phyloP scores from a whole-genome alignment of 306 rosid species.

The Mucuna pruriens region DNA sequence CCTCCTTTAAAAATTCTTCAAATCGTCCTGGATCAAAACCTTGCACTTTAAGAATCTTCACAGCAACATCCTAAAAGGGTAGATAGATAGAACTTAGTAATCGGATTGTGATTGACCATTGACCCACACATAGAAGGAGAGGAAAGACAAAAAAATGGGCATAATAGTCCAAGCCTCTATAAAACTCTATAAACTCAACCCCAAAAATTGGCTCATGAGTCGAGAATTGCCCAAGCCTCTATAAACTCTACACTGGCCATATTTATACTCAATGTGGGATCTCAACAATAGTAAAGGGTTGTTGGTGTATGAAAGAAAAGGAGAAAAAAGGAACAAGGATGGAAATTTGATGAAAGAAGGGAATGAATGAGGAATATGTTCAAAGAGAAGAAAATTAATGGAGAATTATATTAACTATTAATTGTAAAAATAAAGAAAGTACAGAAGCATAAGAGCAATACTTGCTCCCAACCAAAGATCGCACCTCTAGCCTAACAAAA shows the following conservation, averaged over 20 bases:
- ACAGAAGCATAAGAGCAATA: too few species aligned
- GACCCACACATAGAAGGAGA: not conserved
- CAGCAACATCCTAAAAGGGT: conserved; percentile 84
- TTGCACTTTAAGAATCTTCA: conserved; percentile 90
- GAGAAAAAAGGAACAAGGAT: too few species aligned
- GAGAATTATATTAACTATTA: too few species aligned
- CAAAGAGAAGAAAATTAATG: not conserved
- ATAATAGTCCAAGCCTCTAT: too few species aligned
- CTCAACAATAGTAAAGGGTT: not conserved
- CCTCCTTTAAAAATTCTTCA: conserved; percentile 88
- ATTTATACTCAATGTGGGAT: too few species aligned
- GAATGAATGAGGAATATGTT: not conserved
- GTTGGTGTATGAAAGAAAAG: not conserved
- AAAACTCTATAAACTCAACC: too few species aligned
- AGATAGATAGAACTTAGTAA: conserved; percentile 36
- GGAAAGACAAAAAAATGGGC: not conserved
- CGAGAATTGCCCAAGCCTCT: not conserved
- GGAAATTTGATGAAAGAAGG: not conserved
- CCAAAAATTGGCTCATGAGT: not conserved
- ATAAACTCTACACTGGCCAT: not conserved
- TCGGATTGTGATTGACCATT: not conserved
- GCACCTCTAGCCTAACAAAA: too few species aligned
- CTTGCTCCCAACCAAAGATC: too few species aligned
- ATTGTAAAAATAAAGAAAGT: too few species aligned
- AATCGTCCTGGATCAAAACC: conserved; percentile 74